These are phyloP conservation scores for Suhomyces bolitotheri DNA, from an alignment of 1,139 yeast species.

Conservation along the genomic window DNA sequence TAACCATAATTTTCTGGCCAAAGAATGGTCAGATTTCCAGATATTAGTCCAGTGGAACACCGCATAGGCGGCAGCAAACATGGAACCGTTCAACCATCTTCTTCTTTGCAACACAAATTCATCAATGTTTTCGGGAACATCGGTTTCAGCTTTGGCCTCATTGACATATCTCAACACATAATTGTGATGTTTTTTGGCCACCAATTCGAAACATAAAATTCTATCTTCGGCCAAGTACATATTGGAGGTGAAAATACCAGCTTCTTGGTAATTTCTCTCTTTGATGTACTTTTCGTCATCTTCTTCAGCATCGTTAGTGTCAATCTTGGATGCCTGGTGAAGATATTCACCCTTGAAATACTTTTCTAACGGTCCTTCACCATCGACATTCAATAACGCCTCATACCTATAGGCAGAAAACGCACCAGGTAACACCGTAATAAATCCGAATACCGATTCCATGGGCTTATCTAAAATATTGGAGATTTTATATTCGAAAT, in stretches of 20 bases:
- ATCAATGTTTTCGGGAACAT: conserved; percentile 73
- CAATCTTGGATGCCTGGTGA: conserved; percentile 47
- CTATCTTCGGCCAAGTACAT: conserved; percentile 88
- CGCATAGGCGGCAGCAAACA: conserved; percentile 79
- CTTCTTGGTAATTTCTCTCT: conserved; percentile 45
- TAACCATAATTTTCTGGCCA: conserved; percentile 59
- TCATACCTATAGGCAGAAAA: conserved; percentile 79
- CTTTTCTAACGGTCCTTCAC: conserved; percentile 72
- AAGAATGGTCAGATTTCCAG: conserved; percentile 68
- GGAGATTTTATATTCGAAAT: conserved; percentile 81
- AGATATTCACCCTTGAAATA: conserved; percentile 79
- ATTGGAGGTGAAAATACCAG: conserved; percentile 75
- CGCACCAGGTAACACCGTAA: conserved; percentile 82
- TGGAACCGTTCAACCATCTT: conserved; percentile 84
- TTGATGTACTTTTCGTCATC: conserved; percentile 47
- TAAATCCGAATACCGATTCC: conserved; percentile 81
- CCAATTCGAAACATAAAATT: conserved; percentile 77
- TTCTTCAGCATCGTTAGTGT: conserved; percentile 29
- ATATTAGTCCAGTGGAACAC: conserved; percentile 69
- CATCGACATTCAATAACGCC: conserved; percentile 65
- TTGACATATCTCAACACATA: conserved; percentile 74
- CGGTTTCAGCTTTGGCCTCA: conserved; percentile 78
- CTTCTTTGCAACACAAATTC: conserved; percentile 78
- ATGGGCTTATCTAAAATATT: conserved; percentile 81
- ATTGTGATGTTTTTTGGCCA: conserved; percentile 62